Conservation (phyloP, 1,139 yeast species). For the Yamadazyma atmosphaerica region DNA sequence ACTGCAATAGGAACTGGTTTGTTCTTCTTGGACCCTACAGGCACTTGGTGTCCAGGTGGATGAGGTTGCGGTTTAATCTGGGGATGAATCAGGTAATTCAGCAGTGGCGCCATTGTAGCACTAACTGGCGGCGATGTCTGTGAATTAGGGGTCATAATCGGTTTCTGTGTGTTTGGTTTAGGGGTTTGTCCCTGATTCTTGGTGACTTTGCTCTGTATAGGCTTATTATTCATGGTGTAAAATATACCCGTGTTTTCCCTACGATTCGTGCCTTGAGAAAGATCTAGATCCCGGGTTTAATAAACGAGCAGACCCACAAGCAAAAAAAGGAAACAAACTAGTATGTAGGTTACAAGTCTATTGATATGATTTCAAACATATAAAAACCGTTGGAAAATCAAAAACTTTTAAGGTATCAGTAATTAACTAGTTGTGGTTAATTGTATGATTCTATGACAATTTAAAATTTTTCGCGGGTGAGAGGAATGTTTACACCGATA, state of each 20-base stretch:
- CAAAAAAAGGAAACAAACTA: too few relatives aligned
- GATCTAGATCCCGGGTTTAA: too few relatives aligned
- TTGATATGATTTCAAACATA: too few relatives aligned
- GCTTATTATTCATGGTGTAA: slow-evolving; percentile 7
- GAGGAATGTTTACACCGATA: background rate
- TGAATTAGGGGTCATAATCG: background rate
- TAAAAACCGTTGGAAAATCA: too few relatives aligned
- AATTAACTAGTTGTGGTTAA: too few relatives aligned
- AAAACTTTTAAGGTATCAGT: too few relatives aligned
- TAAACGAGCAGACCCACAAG: too few relatives aligned
- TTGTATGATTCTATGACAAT: too few relatives aligned
- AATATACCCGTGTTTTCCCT: background rate
- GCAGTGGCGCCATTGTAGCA: background rate
- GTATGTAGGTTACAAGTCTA: too few relatives aligned
- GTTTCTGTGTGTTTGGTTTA: background rate
- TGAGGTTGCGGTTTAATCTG: background rate
- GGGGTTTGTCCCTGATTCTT: slow-evolving; percentile 36
- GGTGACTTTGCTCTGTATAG: slow-evolving; percentile 24
- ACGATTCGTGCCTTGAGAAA: too few relatives aligned
- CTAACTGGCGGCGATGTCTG: background rate
- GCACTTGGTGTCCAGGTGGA: background rate
- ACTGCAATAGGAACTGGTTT: slow-evolving; percentile 25
- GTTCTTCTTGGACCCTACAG: slow-evolving; percentile 20
- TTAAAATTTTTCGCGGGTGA: slow-evolving; percentile 5
- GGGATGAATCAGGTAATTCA: background rate